phyloP scores from a whole-genome alignment of 768 basidiomycete genomes.

The Mycena indigotica region DNA sequence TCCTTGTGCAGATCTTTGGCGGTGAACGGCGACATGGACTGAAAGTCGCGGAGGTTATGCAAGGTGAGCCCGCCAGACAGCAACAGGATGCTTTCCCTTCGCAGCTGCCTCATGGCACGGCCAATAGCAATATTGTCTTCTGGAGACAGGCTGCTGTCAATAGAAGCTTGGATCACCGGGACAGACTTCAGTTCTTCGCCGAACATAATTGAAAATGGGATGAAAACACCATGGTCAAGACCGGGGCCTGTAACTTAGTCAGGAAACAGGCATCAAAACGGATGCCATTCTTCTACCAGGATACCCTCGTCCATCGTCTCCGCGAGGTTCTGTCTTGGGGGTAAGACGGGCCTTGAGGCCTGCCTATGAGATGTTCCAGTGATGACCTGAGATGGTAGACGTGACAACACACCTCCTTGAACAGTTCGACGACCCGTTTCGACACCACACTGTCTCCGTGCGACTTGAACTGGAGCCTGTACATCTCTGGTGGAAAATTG shows the following conservation, averaged over 20 bases:
- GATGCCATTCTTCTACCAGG: too few relatives aligned
- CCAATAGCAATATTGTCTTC: constrained; percentile 68
- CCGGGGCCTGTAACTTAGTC: constrained; percentile 49
- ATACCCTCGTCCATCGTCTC: constrained; percentile 68
- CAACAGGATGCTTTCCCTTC: constrained; percentile 66
- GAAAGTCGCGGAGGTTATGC: constrained; percentile 64
- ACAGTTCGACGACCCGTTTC: constrained; percentile 60
- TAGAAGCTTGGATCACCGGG: constrained; percentile 72
- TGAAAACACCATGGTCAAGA: constrained; percentile 78
- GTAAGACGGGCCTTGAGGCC: constrained; percentile 56
- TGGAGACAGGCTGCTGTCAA: constrained; percentile 61
- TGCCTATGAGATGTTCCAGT: constrained; percentile 37
- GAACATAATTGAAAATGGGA: constrained; percentile 81
- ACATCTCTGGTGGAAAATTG: constrained; percentile 55
- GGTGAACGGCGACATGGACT: constrained; percentile 50
- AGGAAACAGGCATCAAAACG: too few relatives aligned
- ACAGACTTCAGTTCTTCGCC: constrained; percentile 61
- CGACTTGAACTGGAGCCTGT: constrained; percentile 68
- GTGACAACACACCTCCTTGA: constrained; percentile 45
- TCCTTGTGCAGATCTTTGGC: constrained; percentile 51
- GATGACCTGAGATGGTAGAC: background rate
- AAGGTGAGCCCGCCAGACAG: constrained; percentile 68
- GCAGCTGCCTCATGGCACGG: constrained; percentile 59
- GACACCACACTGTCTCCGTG: constrained; percentile 61
- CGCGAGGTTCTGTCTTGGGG: constrained; percentile 54